These are phyloP conservation scores for Neonectria ditissima DNA, from an alignment of 2,329 filamentous ascomycete species.

Conservation along the genomic window DNA sequence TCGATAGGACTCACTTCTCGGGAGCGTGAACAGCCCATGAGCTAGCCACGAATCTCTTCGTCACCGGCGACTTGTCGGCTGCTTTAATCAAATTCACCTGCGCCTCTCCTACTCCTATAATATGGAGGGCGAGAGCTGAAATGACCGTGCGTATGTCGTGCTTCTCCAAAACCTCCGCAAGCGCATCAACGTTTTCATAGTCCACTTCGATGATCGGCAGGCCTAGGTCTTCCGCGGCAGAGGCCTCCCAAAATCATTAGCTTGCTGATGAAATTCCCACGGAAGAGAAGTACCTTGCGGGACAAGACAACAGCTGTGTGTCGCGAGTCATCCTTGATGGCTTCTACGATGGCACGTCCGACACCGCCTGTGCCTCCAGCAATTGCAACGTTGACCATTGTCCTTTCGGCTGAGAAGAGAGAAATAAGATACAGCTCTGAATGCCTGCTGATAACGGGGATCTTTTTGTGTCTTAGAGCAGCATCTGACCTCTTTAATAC, in stretches of 20 bases:
- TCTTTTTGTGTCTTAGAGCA: background rate
- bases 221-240: background rate
- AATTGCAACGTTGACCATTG: conserved; percentile 4
- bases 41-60: conserved; percentile 8
- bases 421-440: background rate
- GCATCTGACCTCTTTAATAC: background rate
- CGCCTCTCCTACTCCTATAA: background rate
- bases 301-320: background rate
- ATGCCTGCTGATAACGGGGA: background rate
- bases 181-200: background rate
- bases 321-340: background rate
- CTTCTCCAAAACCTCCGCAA: background rate
- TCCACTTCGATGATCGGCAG: background rate
- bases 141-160: background rate
- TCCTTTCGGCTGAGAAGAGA: background rate
- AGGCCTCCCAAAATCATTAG: background rate
- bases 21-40: conserved; percentile 2
- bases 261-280: too few relatives aligned
- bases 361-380: conserved; percentile 7
- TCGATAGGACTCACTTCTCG: background rate
- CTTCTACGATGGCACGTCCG: conserved; percentile 5
- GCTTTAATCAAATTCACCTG: conserved; percentile 2
- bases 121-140: background rate
- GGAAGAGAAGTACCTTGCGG: background rate
- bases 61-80: background rate